Evolutionary conservation across 1,139 yeast genomes (phyloP).

Genomic region (Geotrichum bryndzae): DNA sequence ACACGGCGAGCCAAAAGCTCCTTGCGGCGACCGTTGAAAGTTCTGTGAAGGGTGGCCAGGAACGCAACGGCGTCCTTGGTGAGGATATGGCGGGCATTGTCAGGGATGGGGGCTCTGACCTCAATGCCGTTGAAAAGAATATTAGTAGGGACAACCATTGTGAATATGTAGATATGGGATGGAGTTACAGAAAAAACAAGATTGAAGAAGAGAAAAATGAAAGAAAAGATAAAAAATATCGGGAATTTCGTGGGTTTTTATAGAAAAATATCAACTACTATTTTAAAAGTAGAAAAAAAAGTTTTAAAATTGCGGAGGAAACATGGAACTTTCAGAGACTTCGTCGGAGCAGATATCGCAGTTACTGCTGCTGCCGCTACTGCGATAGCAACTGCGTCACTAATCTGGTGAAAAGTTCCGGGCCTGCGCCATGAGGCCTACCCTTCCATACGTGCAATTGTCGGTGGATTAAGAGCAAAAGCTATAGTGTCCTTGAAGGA

Average conservation of each 20-base stretch:
- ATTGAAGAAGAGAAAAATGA: background rate
- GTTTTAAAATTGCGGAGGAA: constrained; percentile 11
- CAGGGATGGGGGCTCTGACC: constrained; percentile 58
- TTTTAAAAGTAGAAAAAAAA: background rate
- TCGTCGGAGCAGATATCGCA: background rate
- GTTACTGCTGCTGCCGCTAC: background rate
- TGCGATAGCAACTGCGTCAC: background rate
- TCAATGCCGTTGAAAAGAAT: constrained; percentile 52
- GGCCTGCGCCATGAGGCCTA: background rate
- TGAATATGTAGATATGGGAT: constrained; percentile 14
- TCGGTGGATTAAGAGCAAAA: too few species aligned
- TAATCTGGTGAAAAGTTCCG: background rate
- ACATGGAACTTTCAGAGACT: constrained; percentile 5
- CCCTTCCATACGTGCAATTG: too few species aligned
- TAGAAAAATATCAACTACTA: background rate
- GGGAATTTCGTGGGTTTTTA: constrained; percentile 9
- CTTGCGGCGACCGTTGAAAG: constrained; percentile 56
- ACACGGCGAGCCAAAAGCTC: constrained; percentile 53
- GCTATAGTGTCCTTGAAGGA: too few species aligned
- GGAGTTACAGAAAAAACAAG: background rate
- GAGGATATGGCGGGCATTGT: constrained; percentile 52
- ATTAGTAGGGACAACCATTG: constrained; percentile 34
- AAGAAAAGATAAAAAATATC: background rate
- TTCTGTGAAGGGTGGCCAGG: constrained; percentile 64
- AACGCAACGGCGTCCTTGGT: constrained; percentile 64